phyloP scores from a whole-genome alignment of 2,329 filamentous ascomycete species.

The Lasiodiplodia sp. region DNA sequence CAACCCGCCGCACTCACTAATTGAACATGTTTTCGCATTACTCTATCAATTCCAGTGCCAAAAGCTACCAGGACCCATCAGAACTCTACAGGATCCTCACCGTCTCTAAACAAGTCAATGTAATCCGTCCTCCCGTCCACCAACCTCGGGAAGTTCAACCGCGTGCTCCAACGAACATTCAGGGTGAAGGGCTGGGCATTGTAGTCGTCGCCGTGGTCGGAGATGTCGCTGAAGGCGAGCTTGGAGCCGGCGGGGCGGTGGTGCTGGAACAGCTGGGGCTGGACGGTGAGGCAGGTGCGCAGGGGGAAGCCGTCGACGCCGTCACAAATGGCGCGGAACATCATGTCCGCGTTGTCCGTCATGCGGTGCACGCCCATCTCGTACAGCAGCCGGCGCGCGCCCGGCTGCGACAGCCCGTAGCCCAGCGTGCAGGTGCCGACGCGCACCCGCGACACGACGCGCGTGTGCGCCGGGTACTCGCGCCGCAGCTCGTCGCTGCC shows the following conservation, averaged over 20 bases:
- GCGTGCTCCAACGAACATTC: constrained; percentile 39
- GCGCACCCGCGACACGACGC: constrained; percentile 31
- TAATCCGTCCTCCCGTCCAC: constrained; percentile 33
- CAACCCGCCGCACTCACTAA: no score
- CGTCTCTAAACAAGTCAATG: constrained; percentile 22
- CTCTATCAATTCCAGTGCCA: no score
- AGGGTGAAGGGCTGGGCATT: constrained; percentile 32
- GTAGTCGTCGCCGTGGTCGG: constrained; percentile 34
- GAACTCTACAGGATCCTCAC: background rate
- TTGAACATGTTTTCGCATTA: no score
- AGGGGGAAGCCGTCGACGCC: constrained; percentile 31
- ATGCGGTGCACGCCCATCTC: constrained; percentile 37
- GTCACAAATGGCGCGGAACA: constrained; percentile 42
- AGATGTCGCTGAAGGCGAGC: constrained; percentile 37
- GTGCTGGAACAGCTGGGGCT: constrained; percentile 38
- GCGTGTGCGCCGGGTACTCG: constrained; percentile 32
- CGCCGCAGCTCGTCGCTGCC: constrained; percentile 27
- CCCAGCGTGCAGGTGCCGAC: constrained; percentile 30
- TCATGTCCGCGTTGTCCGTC: constrained; percentile 43
- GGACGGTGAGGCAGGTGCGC: constrained; percentile 39
- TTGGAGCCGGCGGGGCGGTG: constrained; percentile 33
- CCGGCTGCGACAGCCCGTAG: constrained; percentile 33
- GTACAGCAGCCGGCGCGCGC: constrained; percentile 39
- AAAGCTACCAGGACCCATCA: no score
- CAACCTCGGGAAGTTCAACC: constrained; percentile 36